phyloP scores from a whole-genome alignment of 2,329 filamentous ascomycete genomes.

The Pyrenochaeta sp. region DNA sequence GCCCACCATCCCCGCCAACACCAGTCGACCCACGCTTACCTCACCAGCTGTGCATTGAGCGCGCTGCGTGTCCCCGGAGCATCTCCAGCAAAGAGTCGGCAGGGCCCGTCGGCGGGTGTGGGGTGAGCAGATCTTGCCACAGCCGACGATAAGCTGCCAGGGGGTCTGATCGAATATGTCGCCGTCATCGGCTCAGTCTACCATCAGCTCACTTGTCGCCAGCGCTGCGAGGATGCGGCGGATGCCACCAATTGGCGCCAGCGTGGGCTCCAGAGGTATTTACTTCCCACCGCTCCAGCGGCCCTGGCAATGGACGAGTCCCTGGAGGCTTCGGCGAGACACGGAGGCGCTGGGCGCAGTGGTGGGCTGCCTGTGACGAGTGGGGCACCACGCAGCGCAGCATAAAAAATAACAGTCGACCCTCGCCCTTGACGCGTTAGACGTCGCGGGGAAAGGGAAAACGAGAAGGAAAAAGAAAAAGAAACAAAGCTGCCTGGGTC shows the following conservation, averaged over 20 bases:
- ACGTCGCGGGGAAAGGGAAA: slow-evolving; percentile 21
- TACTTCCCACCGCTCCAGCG: slow-evolving; percentile 20
- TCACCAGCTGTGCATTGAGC: slow-evolving; percentile 2
- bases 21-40: slow-evolving; percentile 19
- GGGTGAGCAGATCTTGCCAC: slow-evolving; percentile 19
- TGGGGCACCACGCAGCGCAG: slow-evolving; percentile 37
- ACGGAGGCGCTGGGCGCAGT: slow-evolving; percentile 20
- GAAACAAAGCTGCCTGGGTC: too few species aligned
- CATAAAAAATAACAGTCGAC: slow-evolving; percentile 35
- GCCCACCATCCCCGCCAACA: too few species aligned
- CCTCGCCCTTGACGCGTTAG: slow-evolving; percentile 18
- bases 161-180: slow-evolving; percentile 37
- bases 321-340: slow-evolving; percentile 12
- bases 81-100: slow-evolving; percentile 8
- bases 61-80: too few species aligned
- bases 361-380: slow-evolving; percentile 17
- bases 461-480: too few species aligned
- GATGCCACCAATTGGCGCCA: slow-evolving; percentile 10
- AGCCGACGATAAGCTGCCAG: slow-evolving; percentile 35
- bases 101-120: slow-evolving; percentile 28
- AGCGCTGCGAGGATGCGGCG: slow-evolving; percentile 15
- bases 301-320: background rate
- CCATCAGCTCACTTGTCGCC: slow-evolving; percentile 23
- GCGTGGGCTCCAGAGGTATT: slow-evolving; percentile 36
- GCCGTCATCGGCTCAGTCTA: slow-evolving; percentile 43